Base-by-base conservation (phyloP, 139 green algal genomes). In the Picochlorum sp. region DNA sequence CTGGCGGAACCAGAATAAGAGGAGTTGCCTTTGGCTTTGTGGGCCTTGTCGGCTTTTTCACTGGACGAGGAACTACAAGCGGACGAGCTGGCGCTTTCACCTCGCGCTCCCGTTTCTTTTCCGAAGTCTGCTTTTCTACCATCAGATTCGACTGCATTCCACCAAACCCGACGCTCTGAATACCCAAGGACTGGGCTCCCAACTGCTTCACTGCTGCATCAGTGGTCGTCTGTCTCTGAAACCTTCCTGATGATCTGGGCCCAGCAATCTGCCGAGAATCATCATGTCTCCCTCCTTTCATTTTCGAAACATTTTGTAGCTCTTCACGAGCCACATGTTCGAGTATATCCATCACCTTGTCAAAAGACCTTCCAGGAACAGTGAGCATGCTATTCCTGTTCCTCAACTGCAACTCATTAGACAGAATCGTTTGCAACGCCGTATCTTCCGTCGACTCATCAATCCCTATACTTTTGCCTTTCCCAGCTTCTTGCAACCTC, bases 1-100 rank as follows among this genome's bases (percentile, higher is more conserved):
- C 79, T 5, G 65, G 61, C 0, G 79, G 79, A 28, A 87, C 80
- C n/a, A 87, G 60, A 33, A 87, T 81, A 33, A 87, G 78, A 25
- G 79, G 79, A 16, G 63, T 58, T 33, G 47, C 45, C 25, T 31
- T 49, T 26, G 25, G 39, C 24, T 61, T 61, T 9, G 13, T 24
- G 13, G 14, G 31, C 16, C 9, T 18, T 39, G 33, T n/a, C 6
- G 40, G 30, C 7, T 67, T 59, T 3, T 12, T 41, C 24, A 51
- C 13, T 22, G 55, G 55, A 13, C 31, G 18, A 12, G 24, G n/a
- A 25, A 36, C 25, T 18, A 22, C 26, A n/a, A 43, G 24, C 18
- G 44, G 35, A 25, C 25, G 29, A 30, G 36, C 49, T 6, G 31
- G 61, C 20, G 25, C 16, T 37, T 50, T 33, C 24, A 29, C 41